Percentiles rank a stretch among this genome's conserved stretches.
Conservation (phyloP, 2,329 filamentous ascomycete species). For the Pestalotiopsis sp. region DNA sequence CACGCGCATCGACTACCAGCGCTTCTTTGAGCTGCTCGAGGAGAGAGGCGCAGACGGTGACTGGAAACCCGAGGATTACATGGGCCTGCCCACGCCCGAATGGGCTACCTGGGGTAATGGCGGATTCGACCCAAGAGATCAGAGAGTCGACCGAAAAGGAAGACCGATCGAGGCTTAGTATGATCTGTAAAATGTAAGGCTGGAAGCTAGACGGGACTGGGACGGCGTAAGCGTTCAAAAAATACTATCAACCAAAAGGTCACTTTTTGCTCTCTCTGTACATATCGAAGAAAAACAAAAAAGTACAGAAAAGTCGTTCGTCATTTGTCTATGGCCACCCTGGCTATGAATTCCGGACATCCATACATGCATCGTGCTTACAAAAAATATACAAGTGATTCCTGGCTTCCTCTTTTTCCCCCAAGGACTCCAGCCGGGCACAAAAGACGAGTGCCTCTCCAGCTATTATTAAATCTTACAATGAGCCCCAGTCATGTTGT, state of each 20-base stretch:
- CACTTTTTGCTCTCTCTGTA: background rate
- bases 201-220: background rate
- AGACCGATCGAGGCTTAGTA: constrained; percentile 56
- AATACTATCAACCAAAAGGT: background rate
- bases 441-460: background rate
- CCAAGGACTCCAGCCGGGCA: constrained; percentile 6
- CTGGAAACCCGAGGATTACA: constrained; percentile 89
- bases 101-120: constrained; percentile 96
- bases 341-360: constrained; percentile 11
- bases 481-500: background rate
- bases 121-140: constrained; percentile 89
- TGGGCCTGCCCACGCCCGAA: constrained; percentile 81
- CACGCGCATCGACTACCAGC: constrained; percentile 86
- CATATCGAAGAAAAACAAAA: background rate
- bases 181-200: constrained; percentile 1
- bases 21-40: constrained; percentile 85
- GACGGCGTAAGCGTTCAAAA: background rate
- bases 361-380: constrained; percentile 10
- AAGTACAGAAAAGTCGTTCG: constrained; percentile 10
- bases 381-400: constrained; percentile 17
- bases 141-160: constrained; percentile 85
- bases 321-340: constrained; percentile 17
- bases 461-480: constrained; percentile 17
- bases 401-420: background rate
- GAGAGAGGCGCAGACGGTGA: constrained; percentile 64